Evolutionary conservation across 805 yeast genomes (phyloP).

Genomic region (Wilhelminamyces savonicus): DNA sequence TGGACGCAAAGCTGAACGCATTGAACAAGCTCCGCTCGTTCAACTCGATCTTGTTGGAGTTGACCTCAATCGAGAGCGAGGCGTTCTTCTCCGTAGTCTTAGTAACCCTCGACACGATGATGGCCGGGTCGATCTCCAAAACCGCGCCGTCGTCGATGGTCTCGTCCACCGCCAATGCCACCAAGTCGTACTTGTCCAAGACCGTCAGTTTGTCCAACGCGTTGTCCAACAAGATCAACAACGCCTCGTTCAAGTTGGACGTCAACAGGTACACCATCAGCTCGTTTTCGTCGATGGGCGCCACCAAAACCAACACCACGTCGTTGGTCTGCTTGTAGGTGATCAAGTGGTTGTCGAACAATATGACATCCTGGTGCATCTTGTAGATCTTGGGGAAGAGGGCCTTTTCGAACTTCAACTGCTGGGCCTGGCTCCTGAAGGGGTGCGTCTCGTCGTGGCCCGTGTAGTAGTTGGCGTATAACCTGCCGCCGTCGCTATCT

Average conservation of each 20-base stretch:
- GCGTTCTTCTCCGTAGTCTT: too few relatives aligned
- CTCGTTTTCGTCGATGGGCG: conserved; percentile 81
- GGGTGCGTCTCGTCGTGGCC: conserved; percentile 32
- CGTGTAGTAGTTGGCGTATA: conserved; percentile 79
- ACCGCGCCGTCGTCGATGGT: conserved; percentile 90
- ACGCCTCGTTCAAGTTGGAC: conserved; percentile 72
- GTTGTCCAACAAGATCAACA: conserved; percentile 65
- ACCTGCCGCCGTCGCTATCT: conserved; percentile 73
- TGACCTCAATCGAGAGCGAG: conserved; percentile 45
- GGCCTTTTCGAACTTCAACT: conserved; percentile 67
- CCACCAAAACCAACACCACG: conserved; percentile 63
- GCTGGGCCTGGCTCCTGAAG: conserved; percentile 49
- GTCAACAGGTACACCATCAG: conserved; percentile 68
- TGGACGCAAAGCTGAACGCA: conserved; percentile 84
- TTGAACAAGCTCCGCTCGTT: conserved; percentile 72
- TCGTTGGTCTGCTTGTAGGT: conserved; percentile 86
- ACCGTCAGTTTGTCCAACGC: conserved; percentile 74
- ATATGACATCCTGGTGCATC: conserved; percentile 70
- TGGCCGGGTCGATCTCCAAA: conserved; percentile 81
- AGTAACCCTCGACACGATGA: conserved; percentile 89
- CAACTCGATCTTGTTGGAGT: conserved; percentile 54
- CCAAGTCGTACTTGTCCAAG: conserved; percentile 79
- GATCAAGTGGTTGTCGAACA: conserved; percentile 72
- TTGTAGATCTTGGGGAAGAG: conserved; percentile 74
- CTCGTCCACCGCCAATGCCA: conserved; percentile 84